Conservation (phyloP, 768 basidiomycete genomes). For the Boletus sensibilis region DNA sequence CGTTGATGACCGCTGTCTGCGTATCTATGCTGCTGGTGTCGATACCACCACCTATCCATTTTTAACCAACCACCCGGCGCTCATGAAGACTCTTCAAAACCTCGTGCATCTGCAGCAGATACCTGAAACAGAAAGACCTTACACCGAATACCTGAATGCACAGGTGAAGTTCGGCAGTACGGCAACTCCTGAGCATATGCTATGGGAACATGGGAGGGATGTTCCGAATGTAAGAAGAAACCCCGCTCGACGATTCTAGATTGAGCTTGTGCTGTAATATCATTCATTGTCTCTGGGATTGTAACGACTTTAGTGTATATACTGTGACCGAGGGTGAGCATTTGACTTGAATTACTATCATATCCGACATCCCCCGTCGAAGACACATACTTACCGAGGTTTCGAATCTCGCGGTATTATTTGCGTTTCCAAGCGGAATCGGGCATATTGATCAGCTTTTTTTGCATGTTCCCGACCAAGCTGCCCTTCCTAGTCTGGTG, state of each 20-base stretch:
- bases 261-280: background rate
- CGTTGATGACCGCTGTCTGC: slow-evolving; percentile 9
- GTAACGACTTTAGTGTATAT: background rate
- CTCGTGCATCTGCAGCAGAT: slow-evolving; percentile 1
- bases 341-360: background rate
- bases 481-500: too few relatives aligned
- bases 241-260: background rate
- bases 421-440: too few relatives aligned
- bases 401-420: too few relatives aligned
- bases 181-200: background rate
- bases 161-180: slow-evolving; percentile 8
- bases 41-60: slow-evolving; percentile 7
- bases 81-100: background rate
- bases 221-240: background rate
- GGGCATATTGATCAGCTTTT: too few relatives aligned
- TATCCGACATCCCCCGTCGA: too few relatives aligned
- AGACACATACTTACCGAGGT: too few relatives aligned
- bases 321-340: background rate
- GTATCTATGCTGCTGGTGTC: slow-evolving; percentile 8
- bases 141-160: background rate
- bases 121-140: background rate
- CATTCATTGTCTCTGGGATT: background rate
- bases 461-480: too few relatives aligned
- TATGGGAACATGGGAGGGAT: too few relatives aligned
- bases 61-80: background rate